Conservation (phyloP, 331 rosid genomes). For the Dryas integrifolia region DNA sequence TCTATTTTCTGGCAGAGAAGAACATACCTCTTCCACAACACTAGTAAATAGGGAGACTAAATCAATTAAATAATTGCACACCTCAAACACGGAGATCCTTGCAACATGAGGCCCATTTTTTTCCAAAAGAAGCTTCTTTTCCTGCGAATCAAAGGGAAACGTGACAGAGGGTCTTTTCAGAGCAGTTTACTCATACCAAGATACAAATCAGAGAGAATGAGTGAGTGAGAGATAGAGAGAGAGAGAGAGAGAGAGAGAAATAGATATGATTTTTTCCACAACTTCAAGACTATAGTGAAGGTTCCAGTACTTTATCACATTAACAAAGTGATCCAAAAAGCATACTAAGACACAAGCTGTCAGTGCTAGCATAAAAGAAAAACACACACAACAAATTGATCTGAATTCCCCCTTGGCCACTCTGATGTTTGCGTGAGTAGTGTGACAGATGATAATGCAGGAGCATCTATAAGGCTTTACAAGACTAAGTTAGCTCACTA, state of each 20-base stretch:
- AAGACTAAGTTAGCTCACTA: no score
- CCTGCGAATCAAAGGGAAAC: conserved; percentile 45
- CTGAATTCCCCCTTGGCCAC: neutral
- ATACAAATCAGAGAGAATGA: neutral
- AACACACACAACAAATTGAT: neutral
- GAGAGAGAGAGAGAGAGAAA: neutral
- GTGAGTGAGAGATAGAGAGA: neutral
- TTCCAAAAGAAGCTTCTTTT: conserved; percentile 82
- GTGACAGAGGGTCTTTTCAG: conserved; percentile 1
- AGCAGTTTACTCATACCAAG: conserved; percentile 1
- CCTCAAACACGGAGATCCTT: conserved; percentile 86
- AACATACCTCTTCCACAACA: neutral
- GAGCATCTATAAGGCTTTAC: no score
- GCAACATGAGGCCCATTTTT: conserved; percentile 75
- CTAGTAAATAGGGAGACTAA: neutral
- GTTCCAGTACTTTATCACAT: neutral
- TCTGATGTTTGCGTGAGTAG: no score
- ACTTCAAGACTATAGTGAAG: neutral
- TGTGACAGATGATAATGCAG: no score
- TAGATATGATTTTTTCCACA: neutral
- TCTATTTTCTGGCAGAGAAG: neutral
- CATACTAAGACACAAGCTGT: neutral
- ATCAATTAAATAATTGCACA: conserved; percentile 28
- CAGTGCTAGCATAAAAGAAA: neutral
- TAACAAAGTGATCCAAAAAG: neutral